Percentiles rank a stretch among this genome's conserved stretches.
phyloP scores from a whole-genome alignment of 768 basidiomycete species.

The Naganishia antarctica region DNA sequence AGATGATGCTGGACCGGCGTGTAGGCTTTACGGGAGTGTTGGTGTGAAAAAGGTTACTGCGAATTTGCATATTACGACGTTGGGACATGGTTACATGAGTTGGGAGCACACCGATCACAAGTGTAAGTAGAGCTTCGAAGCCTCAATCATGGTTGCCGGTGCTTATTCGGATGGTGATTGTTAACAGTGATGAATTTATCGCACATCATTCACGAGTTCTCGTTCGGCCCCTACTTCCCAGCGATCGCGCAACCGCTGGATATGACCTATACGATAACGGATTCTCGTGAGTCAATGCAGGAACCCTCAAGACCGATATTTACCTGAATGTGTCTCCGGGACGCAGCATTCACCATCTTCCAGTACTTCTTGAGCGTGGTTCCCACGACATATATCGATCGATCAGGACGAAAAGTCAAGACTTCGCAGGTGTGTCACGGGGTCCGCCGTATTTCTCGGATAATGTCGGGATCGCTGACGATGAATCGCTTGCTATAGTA shows the following conservation, averaged over 20 bases:
- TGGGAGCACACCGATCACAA: slow-evolving; percentile 79
- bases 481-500: slow-evolving; percentile 55
- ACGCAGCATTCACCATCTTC: slow-evolving; percentile 75
- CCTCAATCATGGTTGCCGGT: background rate
- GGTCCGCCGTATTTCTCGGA: slow-evolving; percentile 57
- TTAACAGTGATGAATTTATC: slow-evolving; percentile 85
- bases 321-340: too few species aligned
- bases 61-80: slow-evolving; percentile 88
- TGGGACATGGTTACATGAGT: slow-evolving; percentile 90
- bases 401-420: slow-evolving; percentile 54
- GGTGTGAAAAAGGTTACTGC: slow-evolving; percentile 85
- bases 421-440: slow-evolving; percentile 40
- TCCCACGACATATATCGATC: slow-evolving; percentile 73
- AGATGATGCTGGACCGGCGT: slow-evolving; percentile 63
- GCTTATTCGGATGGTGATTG: background rate
- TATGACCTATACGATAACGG: slow-evolving; percentile 71
- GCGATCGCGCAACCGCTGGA: slow-evolving; percentile 92
- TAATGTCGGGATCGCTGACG: slow-evolving; percentile 59
- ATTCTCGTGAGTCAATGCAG: slow-evolving; percentile 58
- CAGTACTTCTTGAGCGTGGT: slow-evolving; percentile 95
- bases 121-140: slow-evolving; percentile 55
- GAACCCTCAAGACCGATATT: background rate
- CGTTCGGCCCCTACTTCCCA: slow-evolving; percentile 93
- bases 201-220: slow-evolving; percentile 93
- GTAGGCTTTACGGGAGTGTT: slow-evolving; percentile 77